phyloP scores from a whole-genome alignment of 2,329 filamentous ascomycete species.

The Pyricularia sp. region DNA sequence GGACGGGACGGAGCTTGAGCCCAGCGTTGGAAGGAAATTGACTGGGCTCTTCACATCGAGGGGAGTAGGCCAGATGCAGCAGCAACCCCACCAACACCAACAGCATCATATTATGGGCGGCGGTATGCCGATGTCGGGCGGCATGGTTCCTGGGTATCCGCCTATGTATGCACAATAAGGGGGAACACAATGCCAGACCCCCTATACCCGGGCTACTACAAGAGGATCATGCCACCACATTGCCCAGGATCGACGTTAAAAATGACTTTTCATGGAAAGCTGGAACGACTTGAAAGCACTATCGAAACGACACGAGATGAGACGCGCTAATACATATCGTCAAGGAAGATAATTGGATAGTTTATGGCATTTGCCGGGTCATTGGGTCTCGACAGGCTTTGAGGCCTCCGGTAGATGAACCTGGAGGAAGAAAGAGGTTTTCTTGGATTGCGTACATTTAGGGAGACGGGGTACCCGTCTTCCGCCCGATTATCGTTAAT shows the following conservation, averaged over 20 bases:
- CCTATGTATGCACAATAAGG: neutral
- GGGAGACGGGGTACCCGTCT: neutral
- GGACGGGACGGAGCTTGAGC: conserved; percentile 87
- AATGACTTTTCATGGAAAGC: neutral
- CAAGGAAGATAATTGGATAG: neutral
- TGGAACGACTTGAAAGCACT: neutral
- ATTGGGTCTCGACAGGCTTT: neutral
- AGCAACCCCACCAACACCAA: neutral
- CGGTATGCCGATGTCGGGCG: neutral
- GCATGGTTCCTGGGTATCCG: neutral
- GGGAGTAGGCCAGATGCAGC: conserved; percentile 8
- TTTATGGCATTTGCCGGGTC: neutral
- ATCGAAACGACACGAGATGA: neutral
- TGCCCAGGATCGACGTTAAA: neutral
- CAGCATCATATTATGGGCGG: neutral
- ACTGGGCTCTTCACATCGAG: conserved; percentile 62
- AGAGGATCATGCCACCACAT: neutral
- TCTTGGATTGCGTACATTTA: neutral
- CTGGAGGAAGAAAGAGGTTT: too few species aligned
- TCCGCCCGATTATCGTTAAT: neutral
- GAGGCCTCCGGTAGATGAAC: neutral
- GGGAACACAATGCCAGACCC: neutral
- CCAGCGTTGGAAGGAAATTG: conserved; percentile 61
- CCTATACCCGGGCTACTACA: neutral
- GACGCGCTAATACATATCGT: neutral